Conservation (phyloP, 2,329 filamentous ascomycete genomes). For the Verticillium alfalfae region DNA sequence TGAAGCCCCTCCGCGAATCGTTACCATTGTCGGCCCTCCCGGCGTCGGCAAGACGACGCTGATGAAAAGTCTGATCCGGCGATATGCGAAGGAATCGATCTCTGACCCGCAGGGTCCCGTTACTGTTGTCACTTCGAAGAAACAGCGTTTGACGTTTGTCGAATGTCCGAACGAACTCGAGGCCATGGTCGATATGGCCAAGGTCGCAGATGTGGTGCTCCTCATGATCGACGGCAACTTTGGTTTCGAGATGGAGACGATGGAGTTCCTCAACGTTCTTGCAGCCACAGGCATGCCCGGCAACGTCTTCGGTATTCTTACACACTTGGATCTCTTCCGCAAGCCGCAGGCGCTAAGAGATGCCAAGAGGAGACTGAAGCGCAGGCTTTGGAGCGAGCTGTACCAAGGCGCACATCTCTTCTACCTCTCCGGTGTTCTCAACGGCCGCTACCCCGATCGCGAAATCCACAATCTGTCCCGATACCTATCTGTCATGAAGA, state of each 20-base stretch:
- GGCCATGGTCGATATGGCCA: constrained; percentile 94
- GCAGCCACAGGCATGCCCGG: constrained; percentile 96
- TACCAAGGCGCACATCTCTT: constrained; percentile 97
- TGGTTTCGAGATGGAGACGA: constrained; percentile 99
- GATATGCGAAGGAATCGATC: constrained; percentile 94
- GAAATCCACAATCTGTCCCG: constrained; percentile 94
- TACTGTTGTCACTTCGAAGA: constrained; percentile 94
- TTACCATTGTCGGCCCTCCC: constrained; percentile 89
- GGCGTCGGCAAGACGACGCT: constrained; percentile 95
- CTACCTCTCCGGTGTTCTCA: constrained; percentile 93
- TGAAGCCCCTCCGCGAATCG: constrained; percentile 87
- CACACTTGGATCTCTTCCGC: constrained; percentile 90
- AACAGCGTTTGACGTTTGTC: constrained; percentile 87
- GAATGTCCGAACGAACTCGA: constrained; percentile 97
- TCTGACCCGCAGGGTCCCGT: constrained; percentile 86
- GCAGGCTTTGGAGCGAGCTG: constrained; percentile 92
- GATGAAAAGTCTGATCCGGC: constrained; percentile 86
- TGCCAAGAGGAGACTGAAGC: constrained; percentile 94
- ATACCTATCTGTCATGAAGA: constrained; percentile 99
- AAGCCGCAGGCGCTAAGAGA: constrained; percentile 89
- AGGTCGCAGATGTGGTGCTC: constrained; percentile 94
- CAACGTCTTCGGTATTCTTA: constrained; percentile 95
- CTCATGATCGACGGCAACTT: constrained; percentile 99
- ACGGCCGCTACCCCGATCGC: constrained; percentile 91
- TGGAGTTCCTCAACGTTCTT: constrained; percentile 96